Evolutionary conservation across 2,329 filamentous ascomycete species (phyloP), one percentile per base, ranked within the genome.

Genomic region (Fusarium xylarioides): DNA sequence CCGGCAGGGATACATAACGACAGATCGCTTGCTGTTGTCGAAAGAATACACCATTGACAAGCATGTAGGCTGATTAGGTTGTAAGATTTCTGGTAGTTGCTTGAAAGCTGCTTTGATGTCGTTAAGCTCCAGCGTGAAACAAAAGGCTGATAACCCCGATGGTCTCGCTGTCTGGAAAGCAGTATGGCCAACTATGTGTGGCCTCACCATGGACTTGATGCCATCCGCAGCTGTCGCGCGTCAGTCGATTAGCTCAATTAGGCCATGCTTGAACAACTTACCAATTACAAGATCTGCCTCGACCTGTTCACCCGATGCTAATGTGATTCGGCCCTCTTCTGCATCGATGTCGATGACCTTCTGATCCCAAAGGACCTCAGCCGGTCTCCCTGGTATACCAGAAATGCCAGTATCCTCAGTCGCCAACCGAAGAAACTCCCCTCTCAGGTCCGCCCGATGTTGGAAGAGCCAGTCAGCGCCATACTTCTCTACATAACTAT

Each of bases 191-290:
- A 47, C 19, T 16, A 47, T 8, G 8, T 47, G 6, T 5, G 26
- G 44, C 5, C 26, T 47, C 0, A 30, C 19, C 44, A n/a, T 30
- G 9, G 44, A 30, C 44, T 47, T 47, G 19, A 47, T 47, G 26
- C 26, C 44, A 30, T 47, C 44, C 19, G 44, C 44, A 16, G 44
- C 44, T 47, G 44, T 47, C 2, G 7, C 11, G 9, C 4, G 14
- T 30, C 19, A 30, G 44, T 21, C 4, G 6, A n/a, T 11, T 9
- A 10, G 26, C 10, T 30, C 12, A 10, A 30, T 3, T 5, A 47
- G 12, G 8, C 2, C 7, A 47, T 47, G 6, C 1, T 1, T 30
- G 5, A 16, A 7, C 4, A n/a, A 30, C 44, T 4, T n/a, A 47
- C 26, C 26, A 47, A 47, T 15, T 0, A 47, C 1, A 7, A 47